Conservation (phyloP, 1,284 basidiomycete species). For the Sanghuangporus weigelae region DNA sequence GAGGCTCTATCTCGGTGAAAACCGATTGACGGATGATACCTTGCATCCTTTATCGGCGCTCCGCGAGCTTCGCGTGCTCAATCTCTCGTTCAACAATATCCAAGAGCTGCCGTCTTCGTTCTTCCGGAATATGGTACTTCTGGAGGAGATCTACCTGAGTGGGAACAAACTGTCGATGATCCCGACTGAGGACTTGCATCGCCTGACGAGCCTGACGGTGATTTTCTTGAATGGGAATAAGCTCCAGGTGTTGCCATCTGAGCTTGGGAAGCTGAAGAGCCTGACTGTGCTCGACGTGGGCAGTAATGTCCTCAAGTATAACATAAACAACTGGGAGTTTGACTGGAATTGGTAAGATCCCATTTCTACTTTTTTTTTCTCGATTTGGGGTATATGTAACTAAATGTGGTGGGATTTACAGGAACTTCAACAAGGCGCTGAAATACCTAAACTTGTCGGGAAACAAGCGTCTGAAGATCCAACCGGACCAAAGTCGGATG, state of each 20-base stretch:
- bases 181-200: constrained; percentile 83
- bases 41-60: constrained; percentile 74
- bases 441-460: constrained; percentile 88
- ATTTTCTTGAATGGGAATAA: constrained; percentile 95
- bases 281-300: constrained; percentile 89
- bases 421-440: constrained; percentile 95
- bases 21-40: constrained; percentile 79
- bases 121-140: constrained; percentile 59
- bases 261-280: constrained; percentile 79
- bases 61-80: constrained; percentile 76
- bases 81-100: constrained; percentile 95
- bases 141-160: constrained; percentile 89
- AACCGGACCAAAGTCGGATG: constrained; percentile 41
- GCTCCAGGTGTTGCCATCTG: constrained; percentile 87
- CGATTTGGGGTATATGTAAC: constrained; percentile 10
- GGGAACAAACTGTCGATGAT: constrained; percentile 91
- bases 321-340: constrained; percentile 98
- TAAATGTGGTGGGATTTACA: constrained; percentile 28
- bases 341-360: constrained; percentile 95
- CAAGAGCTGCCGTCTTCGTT: constrained; percentile 82
- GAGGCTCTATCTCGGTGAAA: constrained; percentile 86
- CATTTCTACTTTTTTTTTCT: not conserved
- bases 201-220: constrained; percentile 60
- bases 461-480: constrained; percentile 86
- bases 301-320: constrained; percentile 94